Evolutionary conservation across 495 filamentous ascomycete species (phyloP), one percentile per base, ranked within the genome.

Genomic region (Penicillium lividum): DNA sequence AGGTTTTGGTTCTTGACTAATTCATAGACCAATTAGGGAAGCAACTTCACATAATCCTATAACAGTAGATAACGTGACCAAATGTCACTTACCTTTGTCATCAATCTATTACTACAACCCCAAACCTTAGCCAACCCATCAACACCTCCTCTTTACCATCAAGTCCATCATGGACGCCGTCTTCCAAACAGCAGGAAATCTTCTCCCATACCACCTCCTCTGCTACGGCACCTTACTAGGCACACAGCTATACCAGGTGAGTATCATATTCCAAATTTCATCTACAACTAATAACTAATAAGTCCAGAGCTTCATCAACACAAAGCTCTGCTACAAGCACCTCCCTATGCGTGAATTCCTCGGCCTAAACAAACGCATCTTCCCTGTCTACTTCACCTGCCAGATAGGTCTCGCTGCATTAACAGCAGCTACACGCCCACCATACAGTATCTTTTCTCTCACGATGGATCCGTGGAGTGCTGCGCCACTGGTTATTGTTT

Each of bases 161-260:
- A 40, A 16, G 31, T 3, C 3, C 30, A 28, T 3, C 18, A 70
- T 72, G 67, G 62, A 59, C 0, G 15, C 18, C 1, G 25, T 71
- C 18, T 33, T 68, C 16, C 36, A 43, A 4, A 61, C 55, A 9
- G 51, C 65, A 6, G 54, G 59, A 0, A 67, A 61, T 29, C 64
- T 74, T 7, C 67, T 68, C 8, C 74, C 76, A 36, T 72, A 75
- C 54, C 82, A 86, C 55, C 64, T 85, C 28, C 69, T 84, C 52
- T 67, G 75, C 7, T 85, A 81, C 54, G 79, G 80, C 0, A 66
- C 80, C 10, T 72, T 85, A 1, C 74, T 85, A 1, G 83, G 83
- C 33, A 73, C 76, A 13, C 63, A 77, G 51, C 67, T 85, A 3
- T 85, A 77, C 65, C 78, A 77, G 67, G 73, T 72, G 53, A 33